Evolutionary conservation across 2,329 filamentous ascomycete genomes (phyloP).

Genomic region (Volutella citrinella): DNA sequence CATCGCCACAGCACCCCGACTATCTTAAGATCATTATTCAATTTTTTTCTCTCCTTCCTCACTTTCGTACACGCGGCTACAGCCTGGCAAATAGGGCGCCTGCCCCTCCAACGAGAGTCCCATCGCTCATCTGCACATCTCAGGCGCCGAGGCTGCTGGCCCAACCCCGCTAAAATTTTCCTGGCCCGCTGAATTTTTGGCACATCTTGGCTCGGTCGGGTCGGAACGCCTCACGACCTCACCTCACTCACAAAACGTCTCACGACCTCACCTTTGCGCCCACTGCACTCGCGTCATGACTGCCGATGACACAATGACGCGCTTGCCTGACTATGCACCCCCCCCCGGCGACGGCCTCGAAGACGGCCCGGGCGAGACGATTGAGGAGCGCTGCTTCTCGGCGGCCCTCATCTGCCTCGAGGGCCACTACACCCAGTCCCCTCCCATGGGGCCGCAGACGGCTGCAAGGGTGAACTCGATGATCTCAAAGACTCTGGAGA

Average conservation of each 20-base stretch:
- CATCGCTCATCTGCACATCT: constrained; percentile 6
- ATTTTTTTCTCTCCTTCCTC: no score
- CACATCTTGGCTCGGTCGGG: no score
- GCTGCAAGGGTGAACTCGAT: constrained; percentile 54
- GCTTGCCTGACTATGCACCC: constrained; percentile 21
- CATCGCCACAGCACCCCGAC: no score
- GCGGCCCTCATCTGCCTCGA: constrained; percentile 60
- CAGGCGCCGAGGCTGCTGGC: constrained; percentile 17
- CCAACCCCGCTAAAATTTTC: constrained; percentile 27
- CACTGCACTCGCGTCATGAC: constrained; percentile 12
- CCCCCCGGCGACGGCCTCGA: constrained; percentile 13
- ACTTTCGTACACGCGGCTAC: no score
- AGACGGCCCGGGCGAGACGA: constrained; percentile 40
- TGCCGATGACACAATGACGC: constrained; percentile 21
- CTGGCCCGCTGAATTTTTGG: constrained; percentile 13
- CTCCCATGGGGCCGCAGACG: constrained; percentile 55
- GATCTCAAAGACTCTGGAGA: constrained; percentile 59
- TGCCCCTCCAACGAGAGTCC: no score
- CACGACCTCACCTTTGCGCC: no score
- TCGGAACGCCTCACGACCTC: no score
- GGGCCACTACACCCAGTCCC: constrained; percentile 56
- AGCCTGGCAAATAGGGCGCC: no score
- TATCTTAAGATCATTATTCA: no score
- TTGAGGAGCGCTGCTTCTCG: constrained; percentile 62
- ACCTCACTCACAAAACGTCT: no score